These are phyloP conservation scores for Hypoxylon sp. DNA, from an alignment of 2,329 filamentous ascomycete species.

Conservation along the genomic window DNA sequence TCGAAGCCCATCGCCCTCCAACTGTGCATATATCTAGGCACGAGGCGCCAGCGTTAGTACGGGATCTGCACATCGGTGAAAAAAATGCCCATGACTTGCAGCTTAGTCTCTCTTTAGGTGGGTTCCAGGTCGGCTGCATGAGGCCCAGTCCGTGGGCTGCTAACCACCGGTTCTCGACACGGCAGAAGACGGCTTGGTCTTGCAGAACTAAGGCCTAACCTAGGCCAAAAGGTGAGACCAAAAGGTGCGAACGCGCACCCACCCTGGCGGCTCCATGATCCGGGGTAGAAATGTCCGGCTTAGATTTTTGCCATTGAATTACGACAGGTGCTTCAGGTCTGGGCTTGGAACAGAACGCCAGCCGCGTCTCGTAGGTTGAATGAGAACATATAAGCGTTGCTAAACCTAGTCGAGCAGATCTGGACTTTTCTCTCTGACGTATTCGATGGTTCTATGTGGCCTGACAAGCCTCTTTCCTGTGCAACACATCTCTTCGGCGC, in stretches of 20 bases:
- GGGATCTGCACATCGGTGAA: slow-evolving; percentile 36
- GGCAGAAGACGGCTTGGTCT: slow-evolving; percentile 23
- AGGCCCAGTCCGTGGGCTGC: slow-evolving; percentile 21
- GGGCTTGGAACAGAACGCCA: too few species aligned
- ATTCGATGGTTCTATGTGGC: slow-evolving; percentile 11
- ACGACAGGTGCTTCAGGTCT: not conserved
- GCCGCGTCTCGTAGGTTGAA: too few species aligned
- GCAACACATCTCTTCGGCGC: slow-evolving; percentile 13
- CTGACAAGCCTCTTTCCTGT: slow-evolving; percentile 19
- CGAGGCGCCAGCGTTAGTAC: slow-evolving; percentile 27
- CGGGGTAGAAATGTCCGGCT: slow-evolving; percentile 11
- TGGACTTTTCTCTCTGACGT: not conserved
- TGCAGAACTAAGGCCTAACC: too few species aligned
- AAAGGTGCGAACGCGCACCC: slow-evolving; percentile 15
- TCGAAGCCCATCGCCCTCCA: slow-evolving; percentile 12
- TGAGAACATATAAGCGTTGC: too few species aligned
- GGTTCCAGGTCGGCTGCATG: slow-evolving; percentile 25
- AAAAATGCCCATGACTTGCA: slow-evolving; percentile 38
- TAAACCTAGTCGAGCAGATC: not conserved
- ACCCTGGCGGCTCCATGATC: slow-evolving; percentile 29
- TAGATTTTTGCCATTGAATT: not conserved
- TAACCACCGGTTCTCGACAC: slow-evolving; percentile 28
- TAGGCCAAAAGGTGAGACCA: too few species aligned
- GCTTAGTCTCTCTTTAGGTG: slow-evolving; percentile 10
- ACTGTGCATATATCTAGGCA: too few species aligned